Base-by-base conservation (phyloP, 257 asterid genomes). In the Solanum chiquidenum region DNA sequence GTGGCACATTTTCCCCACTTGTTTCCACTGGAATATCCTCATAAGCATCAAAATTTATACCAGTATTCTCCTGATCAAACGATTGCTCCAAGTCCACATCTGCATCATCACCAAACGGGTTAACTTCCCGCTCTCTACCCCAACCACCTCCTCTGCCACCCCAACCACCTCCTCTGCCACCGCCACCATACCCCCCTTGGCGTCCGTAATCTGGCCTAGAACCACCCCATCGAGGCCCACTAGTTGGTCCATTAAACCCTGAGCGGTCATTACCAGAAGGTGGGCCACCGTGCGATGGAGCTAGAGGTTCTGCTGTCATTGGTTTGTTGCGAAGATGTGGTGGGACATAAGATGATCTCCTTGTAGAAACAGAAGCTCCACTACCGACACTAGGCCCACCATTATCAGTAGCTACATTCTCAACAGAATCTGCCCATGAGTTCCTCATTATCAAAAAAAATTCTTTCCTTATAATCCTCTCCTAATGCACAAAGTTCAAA, bases 1-100 rank as follows among this genome's bases (percentile, higher is more conserved):
- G 95, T 2, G 98, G 98, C 88, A 95, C 98, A 72, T 94, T 92
- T 62, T 93, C 92, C 83, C 98, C 98, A 87, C 94, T 94, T 10
- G 98, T 95, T 89, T 95, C 98, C 77, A 95, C 96, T 2, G 98
- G 98, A 88, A 95, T 95, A 90, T 95, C 98, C 92, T 95, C 98
- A 33, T 95, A 95, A 23, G 98, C 98, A 90, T 95, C 98, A 85
- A 95, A 95, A 90, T 95, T 93, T 49, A 95, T 94, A 83, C 98
- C 98, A 14, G 94, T 89, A 89, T 94, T 95, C 90, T 94, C 98
- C 90, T 92, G 98, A 85, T 94, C 98, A 76, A 38, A 74, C 12
- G 91, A 91, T 58, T n/a, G 79, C 87, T 92, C 96, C 5, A 89
- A 33, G 1, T 93, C 95, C 88, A 83, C 88, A 71, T 87, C 94